These are phyloP conservation scores for Kluyveromyces siamensis DNA, from an alignment of 805 yeast species.

Conservation along the genomic window DNA sequence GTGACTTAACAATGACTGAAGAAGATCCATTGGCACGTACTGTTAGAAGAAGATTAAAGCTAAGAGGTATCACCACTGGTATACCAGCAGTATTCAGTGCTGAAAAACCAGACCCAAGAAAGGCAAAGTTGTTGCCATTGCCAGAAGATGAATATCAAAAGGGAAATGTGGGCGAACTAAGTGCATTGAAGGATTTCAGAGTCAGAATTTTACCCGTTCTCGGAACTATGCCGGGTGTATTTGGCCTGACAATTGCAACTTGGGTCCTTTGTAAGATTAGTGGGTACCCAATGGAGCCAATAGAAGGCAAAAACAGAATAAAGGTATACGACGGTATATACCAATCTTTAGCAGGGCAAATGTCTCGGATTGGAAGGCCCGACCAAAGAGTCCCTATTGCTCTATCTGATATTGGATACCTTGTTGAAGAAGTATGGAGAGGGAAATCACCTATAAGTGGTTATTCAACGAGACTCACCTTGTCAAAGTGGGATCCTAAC, in stretches of 20 bases:
- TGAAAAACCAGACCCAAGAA: slow-evolving; percentile 93
- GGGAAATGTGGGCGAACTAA: slow-evolving; percentile 79
- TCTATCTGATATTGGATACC: slow-evolving; percentile 64
- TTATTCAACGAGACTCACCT: slow-evolving; percentile 66
- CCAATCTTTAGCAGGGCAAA: slow-evolving; percentile 81
- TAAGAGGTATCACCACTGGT: slow-evolving; percentile 63
- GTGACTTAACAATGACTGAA: slow-evolving; percentile 81
- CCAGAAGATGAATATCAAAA: slow-evolving; percentile 71
- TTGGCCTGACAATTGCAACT: slow-evolving; percentile 85
- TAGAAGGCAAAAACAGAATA: slow-evolving; percentile 81
- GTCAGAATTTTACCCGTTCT: slow-evolving; percentile 92
- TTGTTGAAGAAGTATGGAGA: slow-evolving; percentile 84
- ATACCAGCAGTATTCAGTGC: slow-evolving; percentile 87
- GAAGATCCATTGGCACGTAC: slow-evolving; percentile 90
- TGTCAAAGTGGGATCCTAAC: slow-evolving; percentile 77
- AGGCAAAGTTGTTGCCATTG: slow-evolving; percentile 79
- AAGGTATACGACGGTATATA: slow-evolving; percentile 78
- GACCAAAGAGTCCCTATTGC: slow-evolving; percentile 74
- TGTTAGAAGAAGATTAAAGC: slow-evolving; percentile 75
- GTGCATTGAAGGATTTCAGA: slow-evolving; percentile 82
- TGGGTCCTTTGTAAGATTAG: slow-evolving; percentile 69
- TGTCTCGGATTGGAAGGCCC: slow-evolving; percentile 60
- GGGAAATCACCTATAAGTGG: slow-evolving; percentile 88
- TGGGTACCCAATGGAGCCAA: slow-evolving; percentile 85
- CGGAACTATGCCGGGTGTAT: slow-evolving; percentile 95